Evolutionary conservation across 2,329 filamentous ascomycete species (phyloP).

Genomic region (Colletotrichum eremochloae): DNA sequence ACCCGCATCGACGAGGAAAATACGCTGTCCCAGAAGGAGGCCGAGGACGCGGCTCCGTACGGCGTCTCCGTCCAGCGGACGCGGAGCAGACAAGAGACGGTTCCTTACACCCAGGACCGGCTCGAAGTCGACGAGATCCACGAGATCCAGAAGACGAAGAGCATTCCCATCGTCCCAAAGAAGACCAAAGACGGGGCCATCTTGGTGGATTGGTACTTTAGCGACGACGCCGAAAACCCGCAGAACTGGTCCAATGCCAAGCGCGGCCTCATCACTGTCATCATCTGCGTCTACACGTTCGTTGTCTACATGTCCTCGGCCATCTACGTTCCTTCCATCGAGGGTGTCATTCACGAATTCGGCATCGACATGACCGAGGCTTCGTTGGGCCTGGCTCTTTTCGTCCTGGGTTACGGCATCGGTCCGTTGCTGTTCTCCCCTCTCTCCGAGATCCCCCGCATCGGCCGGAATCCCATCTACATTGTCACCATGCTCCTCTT

Average conservation of each 20-base stretch:
- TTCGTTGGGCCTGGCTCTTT: slow-evolving; percentile 71
- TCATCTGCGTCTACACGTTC: slow-evolving; percentile 71
- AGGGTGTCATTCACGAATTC: slow-evolving; percentile 66
- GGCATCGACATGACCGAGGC: slow-evolving; percentile 65
- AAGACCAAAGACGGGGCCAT: slow-evolving; percentile 64
- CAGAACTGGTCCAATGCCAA: slow-evolving; percentile 66
- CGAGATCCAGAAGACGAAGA: slow-evolving; percentile 58
- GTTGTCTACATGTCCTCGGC: slow-evolving; percentile 66
- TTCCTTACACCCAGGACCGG: slow-evolving; percentile 50
- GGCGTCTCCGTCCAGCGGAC: slow-evolving; percentile 18
- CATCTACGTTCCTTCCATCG: slow-evolving; percentile 61
- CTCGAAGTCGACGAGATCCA: slow-evolving; percentile 54
- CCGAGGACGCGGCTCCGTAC: slow-evolving; percentile 36
- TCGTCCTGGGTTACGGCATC: slow-evolving; percentile 73
- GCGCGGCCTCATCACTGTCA: slow-evolving; percentile 55
- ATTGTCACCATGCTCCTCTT: slow-evolving; percentile 77
- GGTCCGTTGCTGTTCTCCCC: slow-evolving; percentile 77
- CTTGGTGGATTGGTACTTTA: slow-evolving; percentile 68
- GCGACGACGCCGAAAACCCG: slow-evolving; percentile 68
- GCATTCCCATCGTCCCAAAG: slow-evolving; percentile 62
- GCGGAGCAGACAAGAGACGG: slow-evolving; percentile 41
- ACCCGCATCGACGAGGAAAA: slow-evolving; percentile 30
- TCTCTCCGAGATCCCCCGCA: slow-evolving; percentile 73
- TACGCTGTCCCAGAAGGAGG: neutral
- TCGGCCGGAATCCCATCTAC: slow-evolving; percentile 78